Percentiles rank a stretch among this genome's conserved stretches.
Evolutionary conservation across 768 basidiomycete species (phyloP).

Genomic region (Lentinus tigrinus): DNA sequence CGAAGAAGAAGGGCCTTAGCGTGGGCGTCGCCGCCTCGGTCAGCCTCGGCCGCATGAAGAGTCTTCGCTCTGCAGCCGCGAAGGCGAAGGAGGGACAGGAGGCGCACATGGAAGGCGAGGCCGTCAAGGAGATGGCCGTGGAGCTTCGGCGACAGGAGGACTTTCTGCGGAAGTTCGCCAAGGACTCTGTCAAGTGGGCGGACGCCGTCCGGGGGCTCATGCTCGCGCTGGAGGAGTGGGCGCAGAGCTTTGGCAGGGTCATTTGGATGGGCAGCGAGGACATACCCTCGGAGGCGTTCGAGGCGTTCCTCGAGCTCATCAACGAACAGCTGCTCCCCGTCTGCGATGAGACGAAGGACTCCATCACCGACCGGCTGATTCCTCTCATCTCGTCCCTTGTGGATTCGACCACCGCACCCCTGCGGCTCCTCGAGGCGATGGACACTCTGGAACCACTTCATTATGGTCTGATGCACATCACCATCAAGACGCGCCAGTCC

Average conservation of each 20-base stretch:
- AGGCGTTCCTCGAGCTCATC: slow-evolving; percentile 39
- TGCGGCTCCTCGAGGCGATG: slow-evolving; percentile 69
- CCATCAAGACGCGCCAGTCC: slow-evolving; percentile 65
- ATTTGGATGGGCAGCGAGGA: slow-evolving; percentile 36
- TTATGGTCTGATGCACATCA: slow-evolving; percentile 65
- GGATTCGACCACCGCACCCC: slow-evolving; percentile 58
- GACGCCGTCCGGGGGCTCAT: slow-evolving; percentile 49
- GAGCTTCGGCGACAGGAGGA: slow-evolving; percentile 56
- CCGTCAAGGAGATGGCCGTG: slow-evolving; percentile 53
- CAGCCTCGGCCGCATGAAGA: slow-evolving; percentile 62
- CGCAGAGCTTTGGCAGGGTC: slow-evolving; percentile 61
- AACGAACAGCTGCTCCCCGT: slow-evolving; percentile 36
- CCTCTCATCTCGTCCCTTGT: slow-evolving; percentile 58
- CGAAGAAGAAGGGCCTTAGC: slow-evolving; percentile 39
- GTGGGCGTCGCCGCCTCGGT: slow-evolving; percentile 53
- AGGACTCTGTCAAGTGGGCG: slow-evolving; percentile 64
- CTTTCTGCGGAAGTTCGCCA: slow-evolving; percentile 63
- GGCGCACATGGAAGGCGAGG: slow-evolving; percentile 42
- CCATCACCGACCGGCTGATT: slow-evolving; percentile 56
- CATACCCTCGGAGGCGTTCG: slow-evolving; percentile 56
- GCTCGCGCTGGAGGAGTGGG: slow-evolving; percentile 57
- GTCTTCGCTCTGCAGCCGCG: slow-evolving; percentile 35
- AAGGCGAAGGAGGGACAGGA: slow-evolving; percentile 35
- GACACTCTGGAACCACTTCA: slow-evolving; percentile 71
- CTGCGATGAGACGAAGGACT: slow-evolving; percentile 32